A percentile compares a stretch with the other conserved stretches of the same genome.
Conservation (phyloP, 2,329 filamentous ascomycete genomes). For the Pseudogymnoascus sp. region DNA sequence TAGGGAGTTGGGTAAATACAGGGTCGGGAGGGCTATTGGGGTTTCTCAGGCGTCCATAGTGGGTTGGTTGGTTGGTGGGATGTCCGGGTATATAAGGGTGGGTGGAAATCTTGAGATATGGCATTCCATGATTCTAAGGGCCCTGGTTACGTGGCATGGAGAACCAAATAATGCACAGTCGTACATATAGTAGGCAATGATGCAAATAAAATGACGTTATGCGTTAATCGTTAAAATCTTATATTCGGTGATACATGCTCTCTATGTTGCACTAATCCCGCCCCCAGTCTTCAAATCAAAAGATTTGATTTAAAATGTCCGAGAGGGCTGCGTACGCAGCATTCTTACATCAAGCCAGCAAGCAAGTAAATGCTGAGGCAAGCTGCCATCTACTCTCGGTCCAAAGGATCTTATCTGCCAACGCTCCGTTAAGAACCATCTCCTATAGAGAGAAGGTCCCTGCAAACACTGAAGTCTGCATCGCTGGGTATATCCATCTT, state of each 20-base stretch:
- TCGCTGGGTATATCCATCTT: conserved; percentile 48
- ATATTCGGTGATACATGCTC: not conserved
- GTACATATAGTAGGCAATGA: not conserved
- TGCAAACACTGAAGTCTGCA: conserved; percentile 69
- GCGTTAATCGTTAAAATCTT: not conserved
- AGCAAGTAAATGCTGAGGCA: conserved; percentile 6
- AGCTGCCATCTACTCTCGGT: conserved; percentile 2
- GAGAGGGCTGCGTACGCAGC: not conserved
- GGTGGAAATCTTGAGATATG: not conserved
- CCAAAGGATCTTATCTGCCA: conserved; percentile 37
- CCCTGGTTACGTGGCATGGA: not conserved
- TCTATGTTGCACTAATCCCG: not conserved
- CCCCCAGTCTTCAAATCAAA: not conserved
- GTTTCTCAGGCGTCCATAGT: not conserved
- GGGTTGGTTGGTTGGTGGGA: not conserved
- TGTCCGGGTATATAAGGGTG: not conserved
- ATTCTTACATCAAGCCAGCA: conserved; percentile 1
- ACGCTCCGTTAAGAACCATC: conserved; percentile 75
- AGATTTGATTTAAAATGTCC: not conserved
- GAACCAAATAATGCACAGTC: not conserved
- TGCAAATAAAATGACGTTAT: not conserved
- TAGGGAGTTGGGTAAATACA: not conserved
- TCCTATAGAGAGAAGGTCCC: conserved; percentile 62
- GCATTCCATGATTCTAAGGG: not conserved
- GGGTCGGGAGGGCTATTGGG: not conserved